Evolutionary conservation across 768 basidiomycete genomes (phyloP).

Genomic region (Russula olivacea): DNA sequence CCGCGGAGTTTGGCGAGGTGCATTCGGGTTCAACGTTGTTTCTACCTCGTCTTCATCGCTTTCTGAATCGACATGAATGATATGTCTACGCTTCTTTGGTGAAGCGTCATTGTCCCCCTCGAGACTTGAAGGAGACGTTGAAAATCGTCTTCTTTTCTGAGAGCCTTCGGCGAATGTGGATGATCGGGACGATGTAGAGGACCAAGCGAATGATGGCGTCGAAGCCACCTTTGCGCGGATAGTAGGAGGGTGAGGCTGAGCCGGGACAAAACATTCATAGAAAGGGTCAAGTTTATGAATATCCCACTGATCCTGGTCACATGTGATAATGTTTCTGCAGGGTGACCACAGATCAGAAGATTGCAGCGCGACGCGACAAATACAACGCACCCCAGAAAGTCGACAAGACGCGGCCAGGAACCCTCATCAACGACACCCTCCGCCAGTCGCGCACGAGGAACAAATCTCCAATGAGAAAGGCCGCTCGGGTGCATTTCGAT

Average conservation of each 20-base stretch:
- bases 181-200: slow-evolving; percentile 19
- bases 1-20: slow-evolving; percentile 2
- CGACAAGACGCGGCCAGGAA: slow-evolving; percentile 57
- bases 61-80: slow-evolving; percentile 25
- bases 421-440: slow-evolving; percentile 62
- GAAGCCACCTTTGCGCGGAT: slow-evolving; percentile 27
- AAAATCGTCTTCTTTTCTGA: slow-evolving; percentile 17
- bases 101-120: slow-evolving; percentile 13
- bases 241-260: slow-evolving; percentile 27
- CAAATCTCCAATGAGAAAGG: slow-evolving; percentile 68
- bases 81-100: slow-evolving; percentile 20
- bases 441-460: slow-evolving; percentile 59
- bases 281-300: slow-evolving; percentile 73
- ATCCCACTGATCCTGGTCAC: slow-evolving; percentile 78
- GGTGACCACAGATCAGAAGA: not conserved
- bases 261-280: slow-evolving; percentile 59
- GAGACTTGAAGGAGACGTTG: slow-evolving; percentile 19
- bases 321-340: slow-evolving; percentile 43
- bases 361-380: not conserved
- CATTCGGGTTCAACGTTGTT: slow-evolving; percentile 40
- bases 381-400: slow-evolving; percentile 60
- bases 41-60: slow-evolving; percentile 41
- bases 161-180: slow-evolving; percentile 1
- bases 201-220: slow-evolving; percentile 12
- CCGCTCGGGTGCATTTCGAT: slow-evolving; percentile 50